Conservation (phyloP, 768 basidiomycete species). For the Fistulinella prunicolor region DNA sequence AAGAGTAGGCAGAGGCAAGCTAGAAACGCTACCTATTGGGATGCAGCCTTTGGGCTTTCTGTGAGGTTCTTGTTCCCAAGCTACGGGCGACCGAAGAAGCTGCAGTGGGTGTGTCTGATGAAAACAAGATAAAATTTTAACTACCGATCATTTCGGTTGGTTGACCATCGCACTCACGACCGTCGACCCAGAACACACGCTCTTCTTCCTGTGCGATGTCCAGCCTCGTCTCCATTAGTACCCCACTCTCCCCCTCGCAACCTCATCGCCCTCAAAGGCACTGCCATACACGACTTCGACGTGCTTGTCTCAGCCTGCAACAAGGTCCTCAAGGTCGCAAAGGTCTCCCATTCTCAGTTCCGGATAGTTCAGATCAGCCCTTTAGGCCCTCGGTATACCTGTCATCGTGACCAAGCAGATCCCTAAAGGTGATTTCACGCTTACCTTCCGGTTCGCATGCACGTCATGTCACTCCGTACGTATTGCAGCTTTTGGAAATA, state of each 20-base stretch:
- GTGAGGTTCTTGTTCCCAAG: no score
- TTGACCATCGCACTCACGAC: no score
- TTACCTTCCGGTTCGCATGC: not conserved
- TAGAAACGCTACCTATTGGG: no score
- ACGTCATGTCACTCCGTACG: conserved; percentile 6
- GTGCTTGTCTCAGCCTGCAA: conserved; percentile 64
- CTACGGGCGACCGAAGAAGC: no score
- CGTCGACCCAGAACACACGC: conserved; percentile 39
- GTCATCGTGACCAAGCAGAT: conserved; percentile 87
- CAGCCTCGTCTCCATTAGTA: conserved; percentile 70
- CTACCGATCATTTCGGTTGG: no score
- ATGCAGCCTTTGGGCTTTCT: no score
- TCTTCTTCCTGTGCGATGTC: conserved; percentile 83
- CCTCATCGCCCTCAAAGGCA: conserved; percentile 29
- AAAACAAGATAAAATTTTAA: no score
- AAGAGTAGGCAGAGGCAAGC: no score
- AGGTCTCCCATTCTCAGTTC: conserved; percentile 38
- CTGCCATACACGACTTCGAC: conserved; percentile 69
- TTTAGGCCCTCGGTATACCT: conserved; percentile 65
- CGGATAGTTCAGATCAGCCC: no score
- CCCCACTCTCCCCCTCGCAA: no score
- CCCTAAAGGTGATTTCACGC: conserved; percentile 51
- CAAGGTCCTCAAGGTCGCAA: conserved; percentile 76
- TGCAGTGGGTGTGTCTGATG: no score
- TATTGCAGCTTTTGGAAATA: conserved; percentile 61